These are phyloP conservation scores for Dentipellis fragilis DNA, from an alignment of 768 basidiomycete species.

Conservation along the genomic window DNA sequence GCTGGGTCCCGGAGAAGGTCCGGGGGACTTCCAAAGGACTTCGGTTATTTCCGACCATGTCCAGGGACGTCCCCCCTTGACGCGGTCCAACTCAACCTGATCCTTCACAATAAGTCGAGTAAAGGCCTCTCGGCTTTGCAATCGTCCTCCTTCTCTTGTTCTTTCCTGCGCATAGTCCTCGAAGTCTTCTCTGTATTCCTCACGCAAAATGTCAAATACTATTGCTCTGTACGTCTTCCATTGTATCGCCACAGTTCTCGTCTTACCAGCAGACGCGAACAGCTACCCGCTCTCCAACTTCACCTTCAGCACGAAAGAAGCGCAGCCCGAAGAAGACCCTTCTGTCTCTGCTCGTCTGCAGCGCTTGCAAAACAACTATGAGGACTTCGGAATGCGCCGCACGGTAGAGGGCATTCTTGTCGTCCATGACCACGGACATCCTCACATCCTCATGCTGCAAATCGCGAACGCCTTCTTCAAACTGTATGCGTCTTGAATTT, in stretches of 20 bases:
- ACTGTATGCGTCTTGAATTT: slow-evolving; percentile 47
- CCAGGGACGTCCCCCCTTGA: no score
- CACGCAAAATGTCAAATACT: slow-evolving; percentile 37
- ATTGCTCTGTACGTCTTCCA: slow-evolving; percentile 33
- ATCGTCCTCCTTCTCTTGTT: not conserved
- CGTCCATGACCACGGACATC: slow-evolving; percentile 94
- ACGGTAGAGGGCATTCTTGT: slow-evolving; percentile 88
- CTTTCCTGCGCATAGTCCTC: not conserved
- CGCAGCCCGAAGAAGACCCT: slow-evolving; percentile 95
- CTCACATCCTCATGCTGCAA: slow-evolving; percentile 95
- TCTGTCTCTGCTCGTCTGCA: slow-evolving; percentile 91
- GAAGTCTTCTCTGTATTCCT: not conserved
- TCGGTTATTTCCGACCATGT: no score
- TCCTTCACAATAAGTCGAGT: no score
- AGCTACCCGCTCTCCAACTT: slow-evolving; percentile 87
- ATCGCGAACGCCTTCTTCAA: slow-evolving; percentile 99
- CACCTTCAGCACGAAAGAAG: slow-evolving; percentile 92
- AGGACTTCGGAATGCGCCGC: slow-evolving; percentile 92
- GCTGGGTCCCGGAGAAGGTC: no score
- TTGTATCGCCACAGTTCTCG: not conserved
- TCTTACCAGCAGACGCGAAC: not conserved
- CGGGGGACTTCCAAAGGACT: no score
- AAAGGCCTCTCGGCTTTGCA: no score
- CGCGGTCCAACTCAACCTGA: no score
- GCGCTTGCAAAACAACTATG: slow-evolving; percentile 92